Base-by-base conservation (phyloP, 2,329 filamentous ascomycete genomes). In the Gaeumannomyces sp. region DNA sequence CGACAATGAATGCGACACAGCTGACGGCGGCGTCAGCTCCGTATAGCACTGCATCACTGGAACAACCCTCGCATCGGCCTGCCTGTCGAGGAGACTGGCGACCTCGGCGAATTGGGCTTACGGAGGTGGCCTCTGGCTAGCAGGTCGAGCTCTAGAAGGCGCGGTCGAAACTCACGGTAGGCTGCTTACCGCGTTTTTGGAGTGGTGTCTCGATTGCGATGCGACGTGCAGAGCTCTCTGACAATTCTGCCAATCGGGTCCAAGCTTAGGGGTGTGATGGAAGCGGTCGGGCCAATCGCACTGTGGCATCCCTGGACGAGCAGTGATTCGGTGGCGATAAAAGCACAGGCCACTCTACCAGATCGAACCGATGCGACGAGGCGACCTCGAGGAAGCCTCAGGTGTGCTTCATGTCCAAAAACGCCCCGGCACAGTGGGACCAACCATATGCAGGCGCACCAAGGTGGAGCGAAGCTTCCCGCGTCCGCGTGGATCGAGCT, bases 1-100 rank as follows among this genome's bases (percentile, higher is more conserved):
- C 66, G 83, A 85, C 72, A 97, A 79, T 69, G 93, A 92, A 79
- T 97, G 90, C 73, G 92, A 93, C 78, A 98, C 93, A 75, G 93
- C 93, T 76, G 93, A 96, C 64, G 95, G 93, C 81, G 94, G 91
- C 76, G 92, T 88, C 76, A 99, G 84, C 83, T 99, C 95, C 74
- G 92, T 93, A 80, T 98, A 98, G 83, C 92, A 96, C 86, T 98
- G 94, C 94, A 98, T 98, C 27, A 62, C 45, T 62, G 61, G 6
- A 27, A 56, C n/a, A 53, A 6, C 45, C 27, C n/a, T 62, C n/a
- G 61, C 61, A 62, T 62, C 29, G 45, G 56, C 61, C 61, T 31
- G 25, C 10, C 61, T 29, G 38, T 29, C 25, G 27, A 19, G 14
- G 31, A 53, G 45, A 53, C 45, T 7, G 45, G n/a, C 1, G 22